A percentile compares a stretch with the other conserved stretches of the same genome.
Evolutionary conservation across 495 filamentous ascomycete species (phyloP).

Genomic region (Trichoderma orchidacearum): DNA sequence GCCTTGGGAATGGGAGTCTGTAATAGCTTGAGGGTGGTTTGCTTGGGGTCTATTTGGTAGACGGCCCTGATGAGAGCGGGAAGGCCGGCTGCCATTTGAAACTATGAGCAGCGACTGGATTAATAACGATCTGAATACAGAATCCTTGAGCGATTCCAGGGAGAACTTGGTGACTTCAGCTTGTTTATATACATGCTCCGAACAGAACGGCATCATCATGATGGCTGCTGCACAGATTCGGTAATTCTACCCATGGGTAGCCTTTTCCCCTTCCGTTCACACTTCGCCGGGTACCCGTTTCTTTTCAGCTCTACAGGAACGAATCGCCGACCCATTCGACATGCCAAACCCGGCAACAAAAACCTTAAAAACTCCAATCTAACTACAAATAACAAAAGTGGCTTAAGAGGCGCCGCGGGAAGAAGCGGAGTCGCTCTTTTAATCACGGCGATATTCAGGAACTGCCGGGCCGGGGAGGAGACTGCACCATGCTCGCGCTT

Average conservation of each 20-base stretch:
- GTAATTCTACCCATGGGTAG: neutral
- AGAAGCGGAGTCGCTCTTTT: neutral
- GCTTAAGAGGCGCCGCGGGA: neutral
- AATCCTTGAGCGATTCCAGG: too few species aligned
- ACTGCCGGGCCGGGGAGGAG: neutral
- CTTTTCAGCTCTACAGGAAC: neutral
- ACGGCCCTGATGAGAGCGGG: slow-evolving; percentile 16
- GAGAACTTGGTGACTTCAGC: neutral
- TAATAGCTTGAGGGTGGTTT: slow-evolving; percentile 10
- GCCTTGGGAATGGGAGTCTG: slow-evolving; percentile 14
- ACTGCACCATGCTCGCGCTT: neutral
- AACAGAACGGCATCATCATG: neutral
- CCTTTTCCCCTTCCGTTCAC: neutral
- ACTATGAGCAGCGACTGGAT: neutral
- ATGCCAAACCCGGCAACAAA: neutral
- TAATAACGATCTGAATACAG: too few species aligned
- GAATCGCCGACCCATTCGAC: neutral
- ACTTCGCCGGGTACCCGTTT: neutral
- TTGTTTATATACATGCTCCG: neutral
- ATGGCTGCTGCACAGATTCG: neutral
- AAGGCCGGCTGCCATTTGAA: slow-evolving; percentile 9
- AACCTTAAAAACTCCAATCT: neutral
- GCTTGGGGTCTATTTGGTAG: slow-evolving; percentile 12
- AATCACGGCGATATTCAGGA: neutral
- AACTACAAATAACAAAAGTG: neutral